Conservation (phyloP, 108 stramenopile genomes). For the Aureococcus anophagefferens region DNA sequence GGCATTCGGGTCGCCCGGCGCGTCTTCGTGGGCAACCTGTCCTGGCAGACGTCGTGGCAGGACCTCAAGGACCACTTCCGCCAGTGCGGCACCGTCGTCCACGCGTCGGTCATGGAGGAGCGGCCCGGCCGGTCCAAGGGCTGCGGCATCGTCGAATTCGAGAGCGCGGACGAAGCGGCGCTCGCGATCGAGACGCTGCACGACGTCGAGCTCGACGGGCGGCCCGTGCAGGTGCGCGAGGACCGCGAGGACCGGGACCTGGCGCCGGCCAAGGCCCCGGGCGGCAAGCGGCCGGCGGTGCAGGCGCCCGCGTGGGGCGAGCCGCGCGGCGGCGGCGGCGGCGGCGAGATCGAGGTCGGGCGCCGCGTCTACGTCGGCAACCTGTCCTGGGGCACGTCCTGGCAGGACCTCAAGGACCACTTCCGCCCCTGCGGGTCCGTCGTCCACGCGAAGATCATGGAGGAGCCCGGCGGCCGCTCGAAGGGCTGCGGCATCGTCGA, state of each 20-base stretch:
- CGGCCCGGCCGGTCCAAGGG: constrained; percentile 47
- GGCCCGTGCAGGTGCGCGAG: constrained; percentile 20
- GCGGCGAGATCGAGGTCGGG: constrained; percentile 21
- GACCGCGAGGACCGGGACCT: too few species aligned
- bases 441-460: constrained; percentile 59
- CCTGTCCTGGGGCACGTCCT: constrained; percentile 59
- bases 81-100: constrained; percentile 34
- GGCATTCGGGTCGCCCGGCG: constrained; percentile 41
- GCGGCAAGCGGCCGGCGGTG: too few species aligned
- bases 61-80: constrained; percentile 79
- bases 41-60: constrained; percentile 62
- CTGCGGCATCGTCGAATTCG: constrained; percentile 74
- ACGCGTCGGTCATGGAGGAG: neutral
- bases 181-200: constrained; percentile 64
- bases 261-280: too few species aligned
- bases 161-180: constrained; percentile 59
- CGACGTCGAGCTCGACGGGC: constrained; percentile 65
- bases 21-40: constrained; percentile 70
- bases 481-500: constrained; percentile 79
- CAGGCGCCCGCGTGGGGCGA: too few species aligned
- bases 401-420: constrained; percentile 77
- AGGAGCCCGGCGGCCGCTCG: constrained; percentile 47
- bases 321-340: too few species aligned
- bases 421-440: constrained; percentile 54
- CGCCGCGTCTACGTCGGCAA: constrained; percentile 70